These are phyloP conservation scores for Gracilaria vermiculophylla DNA, from an alignment of 23 red algal species.

Conservation along the genomic window DNA sequence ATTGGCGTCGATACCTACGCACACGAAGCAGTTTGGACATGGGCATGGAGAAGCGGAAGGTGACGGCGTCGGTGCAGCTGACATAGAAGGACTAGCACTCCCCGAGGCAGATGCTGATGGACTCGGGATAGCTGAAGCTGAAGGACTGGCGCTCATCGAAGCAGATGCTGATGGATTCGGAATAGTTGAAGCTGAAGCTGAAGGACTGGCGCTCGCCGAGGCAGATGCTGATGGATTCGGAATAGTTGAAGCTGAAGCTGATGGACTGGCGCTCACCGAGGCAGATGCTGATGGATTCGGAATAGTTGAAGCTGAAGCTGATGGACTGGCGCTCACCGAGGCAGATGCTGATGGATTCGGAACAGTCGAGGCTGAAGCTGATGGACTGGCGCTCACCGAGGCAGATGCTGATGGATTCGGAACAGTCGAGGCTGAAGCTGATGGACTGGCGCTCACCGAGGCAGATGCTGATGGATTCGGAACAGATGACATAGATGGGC, in stretches of 20 bases:
- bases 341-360: neutral
- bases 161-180: neutral
- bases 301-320: neutral
- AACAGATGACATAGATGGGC: too few relatives aligned
- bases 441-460: too few relatives aligned
- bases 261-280: neutral
- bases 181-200: neutral
- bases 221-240: neutral
- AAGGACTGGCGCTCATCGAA: neutral
- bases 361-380: neutral
- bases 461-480: too few relatives aligned
- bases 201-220: neutral
- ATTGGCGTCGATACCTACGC: neutral
- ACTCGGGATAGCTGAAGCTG: too few relatives aligned
- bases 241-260: neutral
- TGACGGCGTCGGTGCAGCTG: neutral
- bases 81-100: too few relatives aligned
- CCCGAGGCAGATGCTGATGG: neutral
- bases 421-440: too few relatives aligned
- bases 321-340: neutral
- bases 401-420: too few relatives aligned
- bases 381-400: too few relatives aligned
- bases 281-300: neutral
- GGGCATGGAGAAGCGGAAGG: neutral
- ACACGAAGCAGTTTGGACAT: constrained; percentile 13